Conservation (phyloP, 805 yeast species). For the Saccharomycopsis selenospora region DNA sequence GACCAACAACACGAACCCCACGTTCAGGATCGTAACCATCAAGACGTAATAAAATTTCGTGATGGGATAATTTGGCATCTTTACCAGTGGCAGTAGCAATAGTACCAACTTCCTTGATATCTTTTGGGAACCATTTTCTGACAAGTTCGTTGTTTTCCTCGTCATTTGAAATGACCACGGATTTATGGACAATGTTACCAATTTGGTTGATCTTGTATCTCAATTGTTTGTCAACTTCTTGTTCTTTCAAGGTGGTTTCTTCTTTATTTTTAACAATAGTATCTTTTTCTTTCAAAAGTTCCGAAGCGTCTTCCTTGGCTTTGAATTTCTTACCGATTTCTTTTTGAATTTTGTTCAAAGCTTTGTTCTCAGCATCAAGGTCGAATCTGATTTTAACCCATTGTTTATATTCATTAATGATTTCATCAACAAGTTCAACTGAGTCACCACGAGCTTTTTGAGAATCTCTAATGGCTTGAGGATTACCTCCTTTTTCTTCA, state of each 20-base stretch:
- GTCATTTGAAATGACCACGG: slow-evolving; percentile 78
- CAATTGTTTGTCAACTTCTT: slow-evolving; percentile 68
- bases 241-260: slow-evolving; percentile 58
- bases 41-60: slow-evolving; percentile 85
- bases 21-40: slow-evolving; percentile 99
- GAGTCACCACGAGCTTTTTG: slow-evolving; percentile 92
- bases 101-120: slow-evolving; percentile 48
- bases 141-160: slow-evolving; percentile 89
- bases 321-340: slow-evolving; percentile 88
- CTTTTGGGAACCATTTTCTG: slow-evolving; percentile 81
- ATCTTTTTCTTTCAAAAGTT: slow-evolving; percentile 76
- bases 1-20: slow-evolving; percentile 96
- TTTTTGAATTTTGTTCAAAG: slow-evolving; percentile 83
- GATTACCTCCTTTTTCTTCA: slow-evolving; percentile 96
- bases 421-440: slow-evolving; percentile 94
- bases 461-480: slow-evolving; percentile 77
- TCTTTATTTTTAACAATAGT: slow-evolving; percentile 63
- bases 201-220: slow-evolving; percentile 78
- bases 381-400: slow-evolving; percentile 91
- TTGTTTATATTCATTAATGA: slow-evolving; percentile 79
- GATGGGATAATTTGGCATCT: slow-evolving; percentile 82
- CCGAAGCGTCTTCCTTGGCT: slow-evolving; percentile 90
- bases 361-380: slow-evolving; percentile 84
- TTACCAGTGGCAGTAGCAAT: slow-evolving; percentile 72
- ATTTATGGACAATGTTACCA: slow-evolving; percentile 91